Base-by-base conservation (phyloP, 1,284 basidiomycete genomes). In the Kwoniella shivajii region DNA sequence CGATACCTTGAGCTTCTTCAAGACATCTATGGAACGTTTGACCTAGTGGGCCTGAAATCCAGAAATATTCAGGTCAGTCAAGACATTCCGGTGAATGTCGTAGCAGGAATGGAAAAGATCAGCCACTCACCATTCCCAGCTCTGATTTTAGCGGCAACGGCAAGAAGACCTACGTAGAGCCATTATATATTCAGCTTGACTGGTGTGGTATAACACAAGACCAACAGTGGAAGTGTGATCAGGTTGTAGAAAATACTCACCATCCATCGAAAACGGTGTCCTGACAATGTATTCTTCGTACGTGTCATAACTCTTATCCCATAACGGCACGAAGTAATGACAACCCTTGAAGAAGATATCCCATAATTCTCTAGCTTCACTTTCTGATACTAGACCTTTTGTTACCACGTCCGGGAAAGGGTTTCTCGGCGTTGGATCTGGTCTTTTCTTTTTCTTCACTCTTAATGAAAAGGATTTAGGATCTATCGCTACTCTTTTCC, bases 301-400 rank as follows among this genome's bases (percentile, higher is more conserved):
- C 2, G 89, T 90, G 81, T 96, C 92, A 76, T 91, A 93, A 56
- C 82, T 81, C 29, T 89, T 88, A 78, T 94, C 91, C 80, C 92
- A 94, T 49, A 94, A 82, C 38, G 92, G 92, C 59, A 95, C 92
- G 81, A 95, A 95, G 73, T 94, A 85, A 80, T 95, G 89, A 78
- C 92, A 95, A 53, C 92, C 92, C 54, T 88, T 87, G 80, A 95
- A 95, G 82, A 96, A 96, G 89, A 92, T 88, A 72, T 85, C 84
- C 79, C 92, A 94, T 31, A 94, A 78, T 61, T 92, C 88, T 50
- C 88, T 84, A 3, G 90, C 91, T 69, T 94, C 90, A 18, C 79
- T 76, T 71, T 92, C 90, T 3, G 85, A 78, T 37, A 94, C 86
- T 59, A 92, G 82, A 37, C 85, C 85, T 78, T 79, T 79, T 4